Evolutionary conservation across 768 basidiomycete species (phyloP), one percentile per base, ranked within the genome.

Genomic region (Tulasnella calospora): DNA sequence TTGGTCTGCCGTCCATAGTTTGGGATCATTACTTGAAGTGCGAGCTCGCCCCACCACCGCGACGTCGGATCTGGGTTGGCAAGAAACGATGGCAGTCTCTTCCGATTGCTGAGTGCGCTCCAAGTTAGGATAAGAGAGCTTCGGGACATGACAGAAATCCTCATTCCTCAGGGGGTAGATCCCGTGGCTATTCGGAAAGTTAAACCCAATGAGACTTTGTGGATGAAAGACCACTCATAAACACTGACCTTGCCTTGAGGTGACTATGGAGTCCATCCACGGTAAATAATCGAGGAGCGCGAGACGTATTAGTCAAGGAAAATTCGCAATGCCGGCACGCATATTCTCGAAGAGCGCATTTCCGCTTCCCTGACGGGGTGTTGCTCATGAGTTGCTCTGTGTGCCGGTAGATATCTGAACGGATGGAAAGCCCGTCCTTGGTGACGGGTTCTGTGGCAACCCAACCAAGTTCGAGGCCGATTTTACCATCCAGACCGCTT

Each of bases 241-340:
- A 15, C 33, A 67, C 61, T 27, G 3, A 67, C 61, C n/a, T 67
- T 27, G 30, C 33, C 61, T 67, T 67, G 61, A 67, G 61, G 33
- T 67, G 61, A 9, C 61, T 27, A 6, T 33, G n/a, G 6, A 67
- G 61, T 13, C 61, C 61, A n/a, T 67, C 61, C 0, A 67, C 30
- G n/a, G 61, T 67, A n/a, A 67, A 67, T 9, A 67, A 33, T 10
- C 27, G 61, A 13, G 15, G 30, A 9, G 61, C 5, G 3, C 13
- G 33, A 30, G 61, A 30, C 15, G 30, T 67, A 12, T 36, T 46
- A 12, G 44, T 21, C 10, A 19, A 36, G 17, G 19, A n/a, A 35
- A 44, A 73, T 55, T 47, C 23, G 72, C 77, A 55, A 55, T 46
- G 40, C 46, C 70, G 71, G 27, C 71, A 46, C 19, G 15, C n/a